Percentiles rank a stretch among this genome's conserved stretches.
Conservation (phyloP, 2,329 filamentous ascomycete genomes). For the Claviceps digitariae region DNA sequence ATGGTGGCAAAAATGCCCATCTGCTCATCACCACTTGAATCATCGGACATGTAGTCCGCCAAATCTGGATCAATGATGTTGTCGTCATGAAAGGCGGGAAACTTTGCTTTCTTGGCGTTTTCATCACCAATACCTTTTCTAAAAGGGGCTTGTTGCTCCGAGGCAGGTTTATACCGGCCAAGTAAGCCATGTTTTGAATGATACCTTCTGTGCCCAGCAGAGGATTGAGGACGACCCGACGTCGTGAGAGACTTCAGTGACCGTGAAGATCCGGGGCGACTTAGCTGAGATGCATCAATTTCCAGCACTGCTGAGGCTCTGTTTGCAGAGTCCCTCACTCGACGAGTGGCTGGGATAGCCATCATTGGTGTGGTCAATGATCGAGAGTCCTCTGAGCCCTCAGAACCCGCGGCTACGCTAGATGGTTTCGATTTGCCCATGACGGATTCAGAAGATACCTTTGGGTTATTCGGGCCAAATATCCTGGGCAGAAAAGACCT, state of each 20-base stretch:
- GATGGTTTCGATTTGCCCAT: conserved; percentile 4
- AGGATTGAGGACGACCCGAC: conserved; percentile 59
- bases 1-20: conserved; percentile 70
- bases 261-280: conserved; percentile 84
- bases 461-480: conserved; percentile 33
- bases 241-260: conserved; percentile 68
- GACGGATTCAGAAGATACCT: conserved; percentile 5
- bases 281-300: conserved; percentile 70
- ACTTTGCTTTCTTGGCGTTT: conserved; percentile 46
- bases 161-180: conserved; percentile 53
- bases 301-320: conserved; percentile 81
- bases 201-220: conserved; percentile 61
- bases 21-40: conserved; percentile 85
- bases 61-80: conserved; percentile 97
- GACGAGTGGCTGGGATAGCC: conserved; percentile 52
- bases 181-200: conserved; percentile 79
- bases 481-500: conserved; percentile 54
- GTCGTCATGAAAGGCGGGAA: conserved; percentile 94
- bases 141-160: conserved; percentile 79
- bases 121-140: conserved; percentile 60
- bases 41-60: conserved; percentile 90
- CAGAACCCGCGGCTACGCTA: conserved; percentile 26
- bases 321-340: conserved; percentile 57
- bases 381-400: conserved; percentile 33
- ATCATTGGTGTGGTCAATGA: conserved; percentile 56